Percentiles rank a stretch among this genome's conserved stretches.
Conservation (phyloP, 805 yeast species). For the Candida hungchunana region DNA sequence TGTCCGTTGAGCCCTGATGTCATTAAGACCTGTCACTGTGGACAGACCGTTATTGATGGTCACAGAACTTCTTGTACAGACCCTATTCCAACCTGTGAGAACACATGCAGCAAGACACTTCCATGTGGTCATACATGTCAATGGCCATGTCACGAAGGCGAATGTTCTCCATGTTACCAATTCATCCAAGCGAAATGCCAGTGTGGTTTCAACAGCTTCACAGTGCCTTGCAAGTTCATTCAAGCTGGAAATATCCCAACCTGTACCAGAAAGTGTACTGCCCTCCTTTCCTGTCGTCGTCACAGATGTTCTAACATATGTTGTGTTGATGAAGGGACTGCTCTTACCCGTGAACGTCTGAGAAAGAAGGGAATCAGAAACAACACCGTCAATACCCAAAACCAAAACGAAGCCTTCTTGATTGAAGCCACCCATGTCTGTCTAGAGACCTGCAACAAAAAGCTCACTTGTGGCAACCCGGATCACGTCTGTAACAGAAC, state of each 20-base stretch:
- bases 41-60: conserved; percentile 48
- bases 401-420: conserved; percentile 45
- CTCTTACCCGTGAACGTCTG: conserved; percentile 43
- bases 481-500: conserved; percentile 61
- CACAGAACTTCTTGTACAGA: conserved; percentile 62
- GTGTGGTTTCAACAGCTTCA: conserved; percentile 54
- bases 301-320: conserved; percentile 71
- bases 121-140: conserved; percentile 77
- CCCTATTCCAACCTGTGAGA: conserved; percentile 72
- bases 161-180: conserved; percentile 65
- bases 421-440: conserved; percentile 77
- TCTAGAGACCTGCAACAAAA: conserved; percentile 56
- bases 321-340: conserved; percentile 63
- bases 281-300: conserved; percentile 71
- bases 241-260: conserved; percentile 48
- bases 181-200: conserved; percentile 50
- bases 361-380: conserved; percentile 47
- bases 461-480: conserved; percentile 54
- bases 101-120: conserved; percentile 56
- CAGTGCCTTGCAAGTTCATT: conserved; percentile 61
- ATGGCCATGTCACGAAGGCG: conserved; percentile 71
- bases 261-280: conserved; percentile 70
- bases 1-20: conserved; percentile 65
- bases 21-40: conserved; percentile 75
- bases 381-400: conserved; percentile 31